Evolutionary conservation across 768 basidiomycete genomes (phyloP), one percentile per base, ranked within the genome.

Genomic region (Mycena indigotica): DNA sequence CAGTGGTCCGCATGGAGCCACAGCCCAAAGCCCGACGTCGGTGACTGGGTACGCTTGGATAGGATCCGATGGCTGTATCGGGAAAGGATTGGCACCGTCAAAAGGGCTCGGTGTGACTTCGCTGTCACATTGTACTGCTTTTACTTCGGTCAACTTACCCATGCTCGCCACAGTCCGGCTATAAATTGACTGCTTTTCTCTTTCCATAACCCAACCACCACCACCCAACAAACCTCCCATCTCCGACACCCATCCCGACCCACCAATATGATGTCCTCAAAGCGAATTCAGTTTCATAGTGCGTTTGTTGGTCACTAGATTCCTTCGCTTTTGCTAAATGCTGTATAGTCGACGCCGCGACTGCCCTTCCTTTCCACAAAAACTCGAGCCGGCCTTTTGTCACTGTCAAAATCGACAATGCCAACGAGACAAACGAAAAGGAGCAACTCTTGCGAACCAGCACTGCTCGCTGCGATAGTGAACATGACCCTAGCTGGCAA

Each of bases 221-320:
- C n/a, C n/a, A n/a, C n/a, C n/a, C 41, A 10, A 10, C 41, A 15
- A 45, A 21, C 19, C 10, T 23, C 41, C 46, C 25, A 24, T 48
- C 25, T 26, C 23, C 46, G 24, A 48, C 46, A 12, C 21, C 8
- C 46, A 48, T 21, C 46, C 21, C 46, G 4, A 5, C 46, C 46
- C 24, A 4, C 21, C 46, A 48, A 48, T 45, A 13, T 13, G 15
- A 13, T 48, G 24, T 25, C 8, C 23, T 26, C 24, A 5, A 48
- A 48, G n/a, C 46, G 46, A 5, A 48, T 48, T 13, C 46, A 48
- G 21, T 48, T 48, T 26, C 46, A 48, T 28, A 48, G 46, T 48
- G 23, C 5, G 46, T 48, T 13, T n/a, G 12, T 44, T 23, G n/a
- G 32, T 21, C 13, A 23, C 35, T 10, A n/a, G n/a, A 38, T 38